phyloP scores from a whole-genome alignment of 768 basidiomycete genomes.

The Lactarius hengduanensis region DNA sequence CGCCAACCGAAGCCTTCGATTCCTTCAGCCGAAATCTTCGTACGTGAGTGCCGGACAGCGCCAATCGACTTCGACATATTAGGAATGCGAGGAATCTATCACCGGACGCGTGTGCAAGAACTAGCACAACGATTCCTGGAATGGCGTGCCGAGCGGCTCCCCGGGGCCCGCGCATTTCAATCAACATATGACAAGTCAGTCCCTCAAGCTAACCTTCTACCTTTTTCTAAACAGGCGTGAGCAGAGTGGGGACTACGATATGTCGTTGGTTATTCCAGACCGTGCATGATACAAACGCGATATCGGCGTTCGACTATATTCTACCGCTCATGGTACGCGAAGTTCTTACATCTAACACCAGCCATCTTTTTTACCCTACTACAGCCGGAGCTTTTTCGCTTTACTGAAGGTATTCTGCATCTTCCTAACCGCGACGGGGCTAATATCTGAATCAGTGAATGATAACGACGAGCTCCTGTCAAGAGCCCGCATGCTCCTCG shows the following conservation, averaged over 20 bases:
- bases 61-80: constrained; percentile 68
- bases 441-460: constrained; percentile 46
- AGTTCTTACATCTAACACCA: constrained; percentile 10
- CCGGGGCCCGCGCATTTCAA: constrained; percentile 77
- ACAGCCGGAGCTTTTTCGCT: constrained; percentile 72
- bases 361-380: constrained; percentile 9
- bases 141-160: constrained; percentile 69
- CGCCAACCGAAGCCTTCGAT: constrained; percentile 63
- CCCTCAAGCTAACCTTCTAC: background rate
- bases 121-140: constrained; percentile 61
- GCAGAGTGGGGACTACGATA: constrained; percentile 60
- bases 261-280: constrained; percentile 79
- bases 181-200: constrained; percentile 79
- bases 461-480: constrained; percentile 70
- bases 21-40: constrained; percentile 60
- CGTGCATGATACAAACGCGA: constrained; percentile 74
- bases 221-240: constrained; percentile 8
- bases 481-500: constrained; percentile 66
- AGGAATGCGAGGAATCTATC: constrained; percentile 65
- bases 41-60: constrained; percentile 60
- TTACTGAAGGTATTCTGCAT: constrained; percentile 56
- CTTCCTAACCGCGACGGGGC: background rate
- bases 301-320: constrained; percentile 76
- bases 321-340: constrained; percentile 70
- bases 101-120: constrained; percentile 54